Conservation (phyloP, 352 stramenopile genomes). For the Blastocystis sp. region DNA sequence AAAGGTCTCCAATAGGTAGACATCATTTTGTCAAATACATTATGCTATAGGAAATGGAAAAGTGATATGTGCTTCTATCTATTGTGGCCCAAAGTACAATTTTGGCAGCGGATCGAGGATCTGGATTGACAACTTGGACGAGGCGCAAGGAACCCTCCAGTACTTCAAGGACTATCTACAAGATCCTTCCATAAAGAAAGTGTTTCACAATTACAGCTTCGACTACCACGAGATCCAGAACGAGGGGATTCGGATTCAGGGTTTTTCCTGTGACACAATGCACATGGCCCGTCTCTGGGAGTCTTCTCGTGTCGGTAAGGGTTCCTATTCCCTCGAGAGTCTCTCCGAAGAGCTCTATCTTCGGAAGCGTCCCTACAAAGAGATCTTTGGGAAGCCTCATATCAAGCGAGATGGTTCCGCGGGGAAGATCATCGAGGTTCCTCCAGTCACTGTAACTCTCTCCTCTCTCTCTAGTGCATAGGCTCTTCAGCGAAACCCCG, state of each 20-base stretch:
- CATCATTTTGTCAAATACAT: neutral
- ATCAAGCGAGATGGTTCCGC: conserved; percentile 87
- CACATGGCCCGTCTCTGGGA: conserved; percentile 92
- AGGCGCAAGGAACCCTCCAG: conserved; percentile 75
- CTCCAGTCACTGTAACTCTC: neutral
- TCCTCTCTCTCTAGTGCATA: conserved; percentile 71
- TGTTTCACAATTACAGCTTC: conserved; percentile 99
- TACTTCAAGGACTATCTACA: conserved; percentile 86
- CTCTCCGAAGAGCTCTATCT: conserved; percentile 77
- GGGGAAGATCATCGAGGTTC: conserved; percentile 70
- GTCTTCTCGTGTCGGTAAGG: conserved; percentile 69
- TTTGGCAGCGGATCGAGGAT: conserved; percentile 85
- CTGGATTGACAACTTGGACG: conserved; percentile 82
- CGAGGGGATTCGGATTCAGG: conserved; percentile 83
- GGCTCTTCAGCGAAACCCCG: conserved; percentile 75
- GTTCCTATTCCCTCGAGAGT: conserved; percentile 84
- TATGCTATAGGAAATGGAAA: conserved; percentile 83
- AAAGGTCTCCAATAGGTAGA: conserved; percentile 59
- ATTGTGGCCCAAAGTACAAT: conserved; percentile 87
- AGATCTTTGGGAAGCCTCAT: conserved; percentile 87
- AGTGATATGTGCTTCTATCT: conserved; percentile 93
- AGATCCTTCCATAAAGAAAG: conserved; percentile 71
- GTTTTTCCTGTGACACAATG: conserved; percentile 94
- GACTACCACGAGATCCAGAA: conserved; percentile 96
- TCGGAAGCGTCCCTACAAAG: conserved; percentile 91